phyloP scores from a whole-genome alignment of 257 asterid species.

The Penstemon barbatus region DNA sequence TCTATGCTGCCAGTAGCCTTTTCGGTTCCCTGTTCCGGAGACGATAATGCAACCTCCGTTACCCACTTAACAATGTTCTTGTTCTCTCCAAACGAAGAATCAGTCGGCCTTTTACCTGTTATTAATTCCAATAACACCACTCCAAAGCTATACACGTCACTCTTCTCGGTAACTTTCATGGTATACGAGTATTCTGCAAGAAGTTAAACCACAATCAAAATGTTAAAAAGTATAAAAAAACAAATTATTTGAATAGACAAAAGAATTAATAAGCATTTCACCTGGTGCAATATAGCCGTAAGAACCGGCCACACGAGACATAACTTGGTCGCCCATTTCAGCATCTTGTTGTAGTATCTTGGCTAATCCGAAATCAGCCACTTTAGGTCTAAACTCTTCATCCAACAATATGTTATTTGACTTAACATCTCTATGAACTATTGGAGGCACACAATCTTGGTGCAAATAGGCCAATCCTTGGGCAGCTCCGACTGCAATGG shows the following conservation, averaged over 20 bases:
- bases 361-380: slow-evolving; percentile 86
- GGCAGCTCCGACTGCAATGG: slow-evolving; percentile 71
- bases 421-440: slow-evolving; percentile 35
- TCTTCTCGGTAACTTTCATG: slow-evolving; percentile 69
- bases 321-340: slow-evolving; percentile 44
- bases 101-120: slow-evolving; percentile 62
- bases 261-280: slow-evolving; percentile 20
- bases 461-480: slow-evolving; percentile 90
- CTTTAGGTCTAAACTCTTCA: slow-evolving; percentile 32
- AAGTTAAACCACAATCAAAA: slow-evolving; percentile 1
- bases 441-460: slow-evolving; percentile 46
- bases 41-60: slow-evolving; percentile 39
- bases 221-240: not conserved
- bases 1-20: slow-evolving; percentile 6
- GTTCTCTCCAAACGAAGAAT: slow-evolving; percentile 52
- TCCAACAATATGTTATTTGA: slow-evolving; percentile 36
- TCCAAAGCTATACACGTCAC: slow-evolving; percentile 84
- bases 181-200: slow-evolving; percentile 75
- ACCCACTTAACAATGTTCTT: slow-evolving; percentile 71
- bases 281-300: slow-evolving; percentile 93
- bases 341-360: slow-evolving; percentile 44
- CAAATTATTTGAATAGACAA: not conserved
- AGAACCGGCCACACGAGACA: slow-evolving; percentile 81
- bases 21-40: slow-evolving; percentile 25
- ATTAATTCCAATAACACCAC: slow-evolving; percentile 64